Evolutionary conservation across 2,329 filamentous ascomycete genomes (phyloP), one percentile per base, ranked within the genome.

Genomic region (Apiospora aurea): DNA sequence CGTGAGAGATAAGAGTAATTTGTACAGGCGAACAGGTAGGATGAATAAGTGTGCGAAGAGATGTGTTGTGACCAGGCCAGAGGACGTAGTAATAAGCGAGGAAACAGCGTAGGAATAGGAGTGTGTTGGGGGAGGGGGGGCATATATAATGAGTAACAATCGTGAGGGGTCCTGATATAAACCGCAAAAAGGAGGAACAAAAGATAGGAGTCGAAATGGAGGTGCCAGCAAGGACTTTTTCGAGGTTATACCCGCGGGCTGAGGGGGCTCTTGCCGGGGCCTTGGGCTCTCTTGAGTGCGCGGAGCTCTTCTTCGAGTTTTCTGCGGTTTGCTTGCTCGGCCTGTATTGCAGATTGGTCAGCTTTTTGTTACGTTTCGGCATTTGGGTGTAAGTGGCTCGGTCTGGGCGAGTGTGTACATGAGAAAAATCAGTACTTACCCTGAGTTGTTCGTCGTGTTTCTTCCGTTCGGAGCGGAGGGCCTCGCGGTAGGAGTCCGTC

Each of bases 361-460:
- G 77, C 61, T 61, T 71, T n/a, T 51, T 24, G 41, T 21, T 34
- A 1, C 8, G 43, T n/a, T n/a, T 41, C 34, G 6, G 24, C 18
- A 3, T 1, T 53, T 0, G 34, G n/a, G 29, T 24, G 26, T 29
- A 26, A 69, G 49, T 11, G 46, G 46, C 8, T 7, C 6, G 46
- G 21, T 29, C 26, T 29, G 26, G 26, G 26, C 26, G 26, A 29
- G 26, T 29, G 26, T 3, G 26, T 29, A 29, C 1, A 29, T 29
- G 26, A 11, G 16, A 7, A 26, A 7, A n/a, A 2, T 41, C 11
- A 53, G n/a, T 34, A 79, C 78, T 70, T 78, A 81, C 80, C 70
- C 74, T 80, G 72, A 81, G 69, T 71, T 80, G 79, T 71, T 81
- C 79, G 70, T 80, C 80, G 72, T 80, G 78, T 69, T 81, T 81